These are phyloP conservation scores for Aspergillus quadricinctus DNA, from an alignment of 2,329 filamentous ascomycete genomes.

Conservation along the genomic window DNA sequence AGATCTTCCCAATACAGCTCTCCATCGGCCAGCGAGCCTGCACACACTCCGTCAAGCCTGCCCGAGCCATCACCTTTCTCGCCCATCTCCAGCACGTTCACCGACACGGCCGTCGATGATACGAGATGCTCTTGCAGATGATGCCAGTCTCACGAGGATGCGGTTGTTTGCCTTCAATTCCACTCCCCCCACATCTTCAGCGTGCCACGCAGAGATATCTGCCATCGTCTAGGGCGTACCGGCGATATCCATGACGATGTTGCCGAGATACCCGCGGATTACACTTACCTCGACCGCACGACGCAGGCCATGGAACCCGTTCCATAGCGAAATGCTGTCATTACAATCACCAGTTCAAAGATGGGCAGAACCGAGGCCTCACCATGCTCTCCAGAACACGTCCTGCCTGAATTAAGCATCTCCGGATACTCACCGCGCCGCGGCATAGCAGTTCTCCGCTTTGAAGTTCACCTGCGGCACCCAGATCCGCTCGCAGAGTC, in stretches of 20 bases:
- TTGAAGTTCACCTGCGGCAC: constrained; percentile 45
- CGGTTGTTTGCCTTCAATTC: constrained; percentile 37
- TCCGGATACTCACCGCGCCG: constrained; percentile 45
- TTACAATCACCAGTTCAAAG: too few species aligned
- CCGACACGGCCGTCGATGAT: constrained; percentile 41
- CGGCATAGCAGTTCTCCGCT: constrained; percentile 46
- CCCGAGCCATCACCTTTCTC: constrained; percentile 39
- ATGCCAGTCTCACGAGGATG: constrained; percentile 49
- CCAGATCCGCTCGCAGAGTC: constrained; percentile 50
- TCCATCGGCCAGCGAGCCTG: constrained; percentile 26
- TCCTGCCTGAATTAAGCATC: constrained; percentile 49
- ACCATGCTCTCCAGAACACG: constrained; percentile 53
- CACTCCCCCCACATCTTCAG: constrained; percentile 34
- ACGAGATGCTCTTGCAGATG: constrained; percentile 43
- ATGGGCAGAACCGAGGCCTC: neutral
- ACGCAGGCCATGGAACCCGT: constrained; percentile 45
- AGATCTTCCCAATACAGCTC: too few species aligned
- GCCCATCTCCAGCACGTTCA: constrained; percentile 48
- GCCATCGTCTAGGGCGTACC: constrained; percentile 40
- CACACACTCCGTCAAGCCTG: constrained; percentile 34
- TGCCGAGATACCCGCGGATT: constrained; percentile 42
- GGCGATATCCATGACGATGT: constrained; percentile 44
- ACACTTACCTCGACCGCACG: constrained; percentile 43
- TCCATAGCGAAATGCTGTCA: too few species aligned
- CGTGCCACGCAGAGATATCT: constrained; percentile 39